phyloP scores from a whole-genome alignment of 116 monocot genomes.

The Cymodocea nodosa region DNA sequence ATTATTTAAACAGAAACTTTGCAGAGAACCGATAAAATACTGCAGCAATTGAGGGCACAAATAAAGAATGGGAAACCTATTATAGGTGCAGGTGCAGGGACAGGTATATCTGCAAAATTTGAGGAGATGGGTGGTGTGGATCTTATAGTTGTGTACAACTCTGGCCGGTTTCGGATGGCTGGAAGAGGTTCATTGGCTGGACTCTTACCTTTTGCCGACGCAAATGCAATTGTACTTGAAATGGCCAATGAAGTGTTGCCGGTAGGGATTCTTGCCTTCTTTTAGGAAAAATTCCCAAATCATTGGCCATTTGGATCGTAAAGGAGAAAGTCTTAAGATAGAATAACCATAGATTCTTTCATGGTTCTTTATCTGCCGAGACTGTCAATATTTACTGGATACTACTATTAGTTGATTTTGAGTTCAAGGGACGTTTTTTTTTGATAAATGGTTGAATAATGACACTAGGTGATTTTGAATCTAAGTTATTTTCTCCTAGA shows the following conservation, averaged over 20 bases:
- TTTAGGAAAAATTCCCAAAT: too few relatives aligned
- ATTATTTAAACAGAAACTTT: constrained; percentile 47
- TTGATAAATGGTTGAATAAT: too few relatives aligned
- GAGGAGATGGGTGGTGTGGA: constrained; percentile 96
- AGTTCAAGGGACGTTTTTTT: too few relatives aligned
- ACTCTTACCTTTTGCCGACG: constrained; percentile 92
- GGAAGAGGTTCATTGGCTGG: constrained; percentile 94
- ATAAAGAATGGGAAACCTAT: constrained; percentile 61
- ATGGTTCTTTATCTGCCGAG: too few relatives aligned
- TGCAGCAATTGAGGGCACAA: constrained; percentile 56
- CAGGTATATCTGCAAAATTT: constrained; percentile 96
- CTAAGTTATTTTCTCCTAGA: too few relatives aligned
- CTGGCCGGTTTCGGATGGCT: constrained; percentile 91
- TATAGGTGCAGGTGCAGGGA: constrained; percentile 95
- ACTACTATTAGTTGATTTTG: too few relatives aligned
- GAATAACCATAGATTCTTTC: too few relatives aligned
- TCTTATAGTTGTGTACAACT: constrained; percentile 83
- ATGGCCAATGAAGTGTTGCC: constrained; percentile 97
- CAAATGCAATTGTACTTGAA: constrained; percentile 88
- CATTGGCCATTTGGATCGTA: too few relatives aligned
- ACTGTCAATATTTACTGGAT: too few relatives aligned
- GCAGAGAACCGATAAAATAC: constrained; percentile 35
- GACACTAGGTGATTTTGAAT: too few relatives aligned
- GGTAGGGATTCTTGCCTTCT: constrained; percentile 22
- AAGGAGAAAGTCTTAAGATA: too few relatives aligned